Conservation (phyloP, 257 asterid genomes). For the Solanum arcanum region DNA sequence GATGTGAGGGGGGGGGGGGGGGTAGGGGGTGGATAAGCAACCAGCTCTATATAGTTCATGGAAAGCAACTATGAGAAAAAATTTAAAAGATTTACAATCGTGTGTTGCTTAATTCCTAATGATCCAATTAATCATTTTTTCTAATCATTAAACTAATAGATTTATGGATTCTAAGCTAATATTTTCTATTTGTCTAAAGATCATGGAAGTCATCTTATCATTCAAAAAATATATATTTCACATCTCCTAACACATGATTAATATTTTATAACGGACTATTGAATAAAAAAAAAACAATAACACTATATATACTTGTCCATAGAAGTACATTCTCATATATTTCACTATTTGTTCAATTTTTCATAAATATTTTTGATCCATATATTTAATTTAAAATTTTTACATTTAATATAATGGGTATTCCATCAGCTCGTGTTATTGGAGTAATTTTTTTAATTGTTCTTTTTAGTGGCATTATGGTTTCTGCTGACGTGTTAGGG, state of each 20-base stretch:
- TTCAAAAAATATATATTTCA: neutral
- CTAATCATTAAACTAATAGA: neutral
- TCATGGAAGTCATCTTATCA: neutral
- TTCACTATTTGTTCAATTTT: neutral
- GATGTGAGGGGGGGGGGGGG: fast-evolving
- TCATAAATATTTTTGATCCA: neutral
- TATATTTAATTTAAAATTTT: neutral
- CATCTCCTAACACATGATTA: neutral
- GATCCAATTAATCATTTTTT: neutral
- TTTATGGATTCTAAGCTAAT: neutral
- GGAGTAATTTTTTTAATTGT: neutral
- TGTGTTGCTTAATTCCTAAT: neutral
- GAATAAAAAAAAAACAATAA: neutral
- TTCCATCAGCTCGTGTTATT: neutral
- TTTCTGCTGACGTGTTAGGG: neutral
- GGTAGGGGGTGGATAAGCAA: neutral
- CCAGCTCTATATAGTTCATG: neutral
- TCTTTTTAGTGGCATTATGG: neutral
- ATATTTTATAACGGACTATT: neutral
- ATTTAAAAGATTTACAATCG: neutral
- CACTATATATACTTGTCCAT: neutral
- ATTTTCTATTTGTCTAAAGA: neutral
- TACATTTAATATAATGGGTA: neutral
- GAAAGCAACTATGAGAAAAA: neutral
- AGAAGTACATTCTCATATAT: neutral